Conservation (phyloP, 805 yeast species). For the Tanozyma kutaoensis region DNA sequence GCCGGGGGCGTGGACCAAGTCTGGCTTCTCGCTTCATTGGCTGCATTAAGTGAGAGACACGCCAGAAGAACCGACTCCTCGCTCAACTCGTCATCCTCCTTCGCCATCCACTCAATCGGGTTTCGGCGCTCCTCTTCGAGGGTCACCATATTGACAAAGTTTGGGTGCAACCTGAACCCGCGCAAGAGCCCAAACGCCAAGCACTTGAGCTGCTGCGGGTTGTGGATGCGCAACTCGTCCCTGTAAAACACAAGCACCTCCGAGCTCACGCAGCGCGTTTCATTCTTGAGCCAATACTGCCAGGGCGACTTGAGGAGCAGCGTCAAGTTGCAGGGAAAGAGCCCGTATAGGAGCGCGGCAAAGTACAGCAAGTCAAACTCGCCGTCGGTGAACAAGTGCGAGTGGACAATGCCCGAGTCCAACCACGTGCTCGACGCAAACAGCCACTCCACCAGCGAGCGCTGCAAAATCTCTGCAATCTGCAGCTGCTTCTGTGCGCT, state of each 20-base stretch:
- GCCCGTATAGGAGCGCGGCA: slow-evolving; percentile 41
- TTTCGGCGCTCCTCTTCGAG: slow-evolving; percentile 9
- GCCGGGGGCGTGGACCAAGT: no score
- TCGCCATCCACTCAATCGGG: slow-evolving; percentile 10
- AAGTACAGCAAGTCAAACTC: slow-evolving; percentile 18
- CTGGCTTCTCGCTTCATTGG: no score
- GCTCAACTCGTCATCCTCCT: slow-evolving; percentile 3
- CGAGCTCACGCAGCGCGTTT: no score
- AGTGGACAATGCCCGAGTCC: not conserved
- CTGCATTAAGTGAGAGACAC: slow-evolving; percentile 9
- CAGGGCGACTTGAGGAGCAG: slow-evolving; percentile 29
- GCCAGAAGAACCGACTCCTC: slow-evolving; percentile 9
- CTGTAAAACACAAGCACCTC: no score
- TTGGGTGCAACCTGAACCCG: slow-evolving; percentile 35
- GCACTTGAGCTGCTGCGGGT: no score
- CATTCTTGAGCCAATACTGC: slow-evolving; percentile 12
- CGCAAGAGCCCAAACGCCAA: no score
- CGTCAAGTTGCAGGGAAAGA: slow-evolving; percentile 38
- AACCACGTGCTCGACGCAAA: slow-evolving; percentile 1
- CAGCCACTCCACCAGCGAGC: slow-evolving; percentile 2
- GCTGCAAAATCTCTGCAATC: slow-evolving; percentile 1
- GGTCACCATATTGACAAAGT: slow-evolving; percentile 17
- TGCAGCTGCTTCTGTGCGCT: not conserved
- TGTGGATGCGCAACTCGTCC: no score
- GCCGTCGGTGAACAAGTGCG: slow-evolving; percentile 4